Evolutionary conservation across 805 yeast species (phyloP).

Genomic region (Saccharomyces cerevisiae): DNA sequence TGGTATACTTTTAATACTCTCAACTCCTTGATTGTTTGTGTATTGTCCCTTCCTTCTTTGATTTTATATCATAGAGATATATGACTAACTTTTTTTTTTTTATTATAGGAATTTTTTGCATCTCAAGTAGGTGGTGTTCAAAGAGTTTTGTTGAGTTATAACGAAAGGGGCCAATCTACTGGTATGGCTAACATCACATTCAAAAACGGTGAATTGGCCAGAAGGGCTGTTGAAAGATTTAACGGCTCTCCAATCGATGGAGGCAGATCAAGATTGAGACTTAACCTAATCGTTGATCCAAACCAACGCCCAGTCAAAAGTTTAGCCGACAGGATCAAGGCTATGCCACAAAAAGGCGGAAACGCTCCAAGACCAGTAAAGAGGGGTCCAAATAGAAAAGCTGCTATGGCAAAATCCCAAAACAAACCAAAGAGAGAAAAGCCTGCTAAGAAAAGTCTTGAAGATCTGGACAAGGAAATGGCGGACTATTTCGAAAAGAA

Average conservation of each 20-base stretch:
- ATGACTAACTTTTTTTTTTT: constrained; percentile 12
- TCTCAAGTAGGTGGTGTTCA: constrained; percentile 80
- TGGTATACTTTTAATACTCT: background rate
- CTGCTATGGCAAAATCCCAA: constrained; percentile 30
- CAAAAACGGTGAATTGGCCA: constrained; percentile 59
- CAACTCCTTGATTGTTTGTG: background rate
- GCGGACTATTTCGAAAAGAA: constrained; percentile 73
- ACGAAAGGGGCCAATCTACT: constrained; percentile 79
- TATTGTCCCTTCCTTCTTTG: background rate
- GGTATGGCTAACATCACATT: constrained; percentile 88
- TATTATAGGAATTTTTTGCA: constrained; percentile 73
- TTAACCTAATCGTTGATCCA: constrained; percentile 83
- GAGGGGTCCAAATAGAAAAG: constrained; percentile 31
- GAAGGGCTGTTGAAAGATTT: constrained; percentile 70
- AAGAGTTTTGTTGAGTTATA: constrained; percentile 65
- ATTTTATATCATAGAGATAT: constrained; percentile 1
- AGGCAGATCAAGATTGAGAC: constrained; percentile 66
- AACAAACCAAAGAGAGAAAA: constrained; percentile 32
- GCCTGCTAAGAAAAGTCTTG: constrained; percentile 67
- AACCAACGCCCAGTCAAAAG: constrained; percentile 45
- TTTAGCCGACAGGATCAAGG: constrained; percentile 66
- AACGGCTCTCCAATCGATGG: constrained; percentile 91
- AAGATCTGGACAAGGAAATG: constrained; percentile 96
- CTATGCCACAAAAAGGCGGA: constrained; percentile 18
- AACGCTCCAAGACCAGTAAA: constrained; percentile 21